phyloP scores from a whole-genome alignment of 2,329 filamentous ascomycete genomes.

The Onygena corvina region DNA sequence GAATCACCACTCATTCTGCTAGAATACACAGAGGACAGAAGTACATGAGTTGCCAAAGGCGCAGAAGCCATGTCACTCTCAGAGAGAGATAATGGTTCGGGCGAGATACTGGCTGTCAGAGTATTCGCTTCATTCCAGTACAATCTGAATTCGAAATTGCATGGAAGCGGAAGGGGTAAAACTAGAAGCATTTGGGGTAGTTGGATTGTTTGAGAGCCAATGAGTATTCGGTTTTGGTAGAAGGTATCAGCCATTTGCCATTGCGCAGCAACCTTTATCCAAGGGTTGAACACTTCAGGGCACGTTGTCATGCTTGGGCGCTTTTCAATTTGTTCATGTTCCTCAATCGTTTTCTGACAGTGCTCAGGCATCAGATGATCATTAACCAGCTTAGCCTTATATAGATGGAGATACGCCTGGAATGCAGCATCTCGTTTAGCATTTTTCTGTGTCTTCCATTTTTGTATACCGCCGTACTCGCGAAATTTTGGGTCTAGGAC shows the following conservation, averaged over 20 bases:
- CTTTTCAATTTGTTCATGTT: slow-evolving; percentile 27
- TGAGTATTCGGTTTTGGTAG: slow-evolving; percentile 17
- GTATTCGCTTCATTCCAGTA: slow-evolving; percentile 23
- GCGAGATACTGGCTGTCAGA: slow-evolving; percentile 16
- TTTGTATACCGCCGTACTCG: slow-evolving; percentile 36
- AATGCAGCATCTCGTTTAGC: slow-evolving; percentile 75
- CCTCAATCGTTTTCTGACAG: slow-evolving; percentile 26
- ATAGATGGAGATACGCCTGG: slow-evolving; percentile 60
- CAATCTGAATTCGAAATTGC: slow-evolving; percentile 19
- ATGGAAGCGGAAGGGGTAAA: slow-evolving; percentile 19
- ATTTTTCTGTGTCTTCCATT: slow-evolving; percentile 60
- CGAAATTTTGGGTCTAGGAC: slow-evolving; percentile 54
- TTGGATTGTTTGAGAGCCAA: slow-evolving; percentile 11
- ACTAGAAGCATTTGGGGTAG: slow-evolving; percentile 17
- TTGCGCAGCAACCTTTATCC: slow-evolving; percentile 25
- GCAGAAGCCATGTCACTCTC: slow-evolving; percentile 10
- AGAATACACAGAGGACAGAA: slow-evolving; percentile 18
- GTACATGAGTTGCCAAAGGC: slow-evolving; percentile 15
- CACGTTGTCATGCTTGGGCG: slow-evolving; percentile 22
- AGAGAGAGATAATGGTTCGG: slow-evolving; percentile 4
- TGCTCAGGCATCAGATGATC: slow-evolving; percentile 58
- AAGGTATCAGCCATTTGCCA: slow-evolving; percentile 18
- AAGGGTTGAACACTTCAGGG: slow-evolving; percentile 27
- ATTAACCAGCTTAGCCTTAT: slow-evolving; percentile 60
- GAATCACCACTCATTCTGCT: slow-evolving; percentile 14